Percentiles rank a stretch among this genome's conserved stretches.
Evolutionary conservation across 768 basidiomycete genomes (phyloP).

Genomic region (Auricularia heimuer): DNA sequence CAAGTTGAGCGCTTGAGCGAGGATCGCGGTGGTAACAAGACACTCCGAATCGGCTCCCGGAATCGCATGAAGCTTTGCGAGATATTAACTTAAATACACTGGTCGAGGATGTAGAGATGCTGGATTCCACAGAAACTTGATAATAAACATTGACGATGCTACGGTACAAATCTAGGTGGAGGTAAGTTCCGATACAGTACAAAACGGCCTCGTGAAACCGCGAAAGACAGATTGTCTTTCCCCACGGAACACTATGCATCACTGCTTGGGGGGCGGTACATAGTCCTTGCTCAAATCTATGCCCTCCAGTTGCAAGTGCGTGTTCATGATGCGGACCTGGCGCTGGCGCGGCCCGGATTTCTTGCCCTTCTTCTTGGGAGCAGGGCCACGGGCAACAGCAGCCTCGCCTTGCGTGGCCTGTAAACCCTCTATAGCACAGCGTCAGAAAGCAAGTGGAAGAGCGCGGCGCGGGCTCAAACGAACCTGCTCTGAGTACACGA

Average conservation of each 20-base stretch:
- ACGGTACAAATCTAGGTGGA: too few species aligned
- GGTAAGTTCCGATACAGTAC: too few species aligned
- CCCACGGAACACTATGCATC: neutral
- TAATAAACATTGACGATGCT: too few species aligned
- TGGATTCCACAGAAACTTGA: too few species aligned
- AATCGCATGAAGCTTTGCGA: too few species aligned
- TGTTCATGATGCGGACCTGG: constrained; percentile 77
- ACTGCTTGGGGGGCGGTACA: constrained; percentile 17
- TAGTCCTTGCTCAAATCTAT: constrained; percentile 80
- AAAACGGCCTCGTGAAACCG: too few species aligned
- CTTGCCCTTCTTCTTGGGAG: constrained; percentile 72
- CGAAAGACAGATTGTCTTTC: too few species aligned
- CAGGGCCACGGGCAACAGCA: constrained; percentile 42
- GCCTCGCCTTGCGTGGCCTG: constrained; percentile 67
- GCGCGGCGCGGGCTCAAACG: constrained; percentile 12
- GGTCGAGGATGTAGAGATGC: too few species aligned
- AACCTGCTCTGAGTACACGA: constrained; percentile 67
- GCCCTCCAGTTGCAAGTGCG: constrained; percentile 66
- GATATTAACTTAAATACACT: too few species aligned
- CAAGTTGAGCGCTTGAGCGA: too few species aligned
- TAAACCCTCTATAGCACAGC: constrained; percentile 50
- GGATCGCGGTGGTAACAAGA: too few species aligned
- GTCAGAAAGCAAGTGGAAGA: neutral
- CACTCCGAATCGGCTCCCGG: too few species aligned
- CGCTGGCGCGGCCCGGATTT: constrained; percentile 64